A percentile compares a stretch with the other conserved stretches of the same genome.
Conservation (phyloP, 495 filamentous ascomycete genomes). For the Darksidea phi region DNA sequence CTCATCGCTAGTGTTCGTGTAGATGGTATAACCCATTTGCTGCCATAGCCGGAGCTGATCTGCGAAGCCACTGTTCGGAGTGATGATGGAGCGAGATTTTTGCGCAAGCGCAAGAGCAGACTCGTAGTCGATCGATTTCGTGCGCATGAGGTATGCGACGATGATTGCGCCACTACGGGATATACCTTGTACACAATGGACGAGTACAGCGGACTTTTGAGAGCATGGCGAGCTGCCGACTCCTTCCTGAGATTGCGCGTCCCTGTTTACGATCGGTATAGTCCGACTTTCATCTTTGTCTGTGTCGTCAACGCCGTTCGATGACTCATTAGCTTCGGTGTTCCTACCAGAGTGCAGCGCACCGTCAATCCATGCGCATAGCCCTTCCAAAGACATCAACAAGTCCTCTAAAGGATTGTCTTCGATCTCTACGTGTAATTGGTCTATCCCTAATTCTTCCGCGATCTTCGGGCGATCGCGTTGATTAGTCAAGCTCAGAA, state of each 20-base stretch:
- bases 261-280: no score
- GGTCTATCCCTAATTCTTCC: neutral
- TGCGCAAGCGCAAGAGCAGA: conserved; percentile 4
- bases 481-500: conserved; percentile 1
- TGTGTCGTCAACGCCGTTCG: neutral
- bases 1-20: neutral
- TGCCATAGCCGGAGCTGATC: conserved; percentile 10
- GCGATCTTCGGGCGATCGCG: neutral
- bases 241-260: neutral
- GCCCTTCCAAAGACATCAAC: neutral
- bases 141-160: conserved; percentile 12
- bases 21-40: conserved; percentile 3
- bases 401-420: conserved; percentile 15
- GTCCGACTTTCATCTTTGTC: neutral
- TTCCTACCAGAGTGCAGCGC: neutral
- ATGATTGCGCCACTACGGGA: conserved; percentile 10
- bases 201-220: neutral
- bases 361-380: conserved; percentile 9
- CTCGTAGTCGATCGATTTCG: neutral
- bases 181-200: conserved; percentile 19
- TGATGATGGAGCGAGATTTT: conserved; percentile 2
- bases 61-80: conserved; percentile 8
- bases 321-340: no score
- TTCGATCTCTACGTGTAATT: conserved; percentile 9
- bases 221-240: neutral